These are phyloP conservation scores for Penicillium antarcticum DNA, from an alignment of 495 filamentous ascomycete species.

Conservation along the genomic window DNA sequence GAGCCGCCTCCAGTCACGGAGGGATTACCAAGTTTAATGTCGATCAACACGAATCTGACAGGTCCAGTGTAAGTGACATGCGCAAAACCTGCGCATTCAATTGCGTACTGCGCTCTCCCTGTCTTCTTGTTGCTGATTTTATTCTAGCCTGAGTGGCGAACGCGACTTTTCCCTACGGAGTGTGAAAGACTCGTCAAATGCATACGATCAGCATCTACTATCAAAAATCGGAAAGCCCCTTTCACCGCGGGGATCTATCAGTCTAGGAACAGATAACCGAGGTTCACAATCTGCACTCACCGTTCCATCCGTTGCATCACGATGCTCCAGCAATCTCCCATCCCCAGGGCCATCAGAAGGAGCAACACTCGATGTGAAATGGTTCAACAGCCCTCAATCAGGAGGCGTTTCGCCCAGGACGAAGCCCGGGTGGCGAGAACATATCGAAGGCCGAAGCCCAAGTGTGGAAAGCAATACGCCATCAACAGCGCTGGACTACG, in stretches of 20 bases:
- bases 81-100: background rate
- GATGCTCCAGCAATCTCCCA: conserved; percentile 38
- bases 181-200: conserved; percentile 60
- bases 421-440: conserved; percentile 41
- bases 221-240: conserved; percentile 69
- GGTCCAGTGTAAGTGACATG: conserved; percentile 43
- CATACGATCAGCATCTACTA: conserved; percentile 75
- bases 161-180: conserved; percentile 53
- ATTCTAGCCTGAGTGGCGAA: conserved; percentile 56
- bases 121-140: conserved; percentile 8
- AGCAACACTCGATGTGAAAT: conserved; percentile 37
- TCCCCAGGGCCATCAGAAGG: conserved; percentile 45
- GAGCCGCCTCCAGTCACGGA: conserved; percentile 45
- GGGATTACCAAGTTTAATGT: conserved; percentile 42
- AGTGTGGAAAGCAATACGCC: conserved; percentile 49
- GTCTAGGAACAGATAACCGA: conserved; percentile 49
- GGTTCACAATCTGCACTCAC: conserved; percentile 48
- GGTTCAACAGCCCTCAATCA: conserved; percentile 43
- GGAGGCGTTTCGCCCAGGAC: conserved; percentile 44
- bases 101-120: background rate
- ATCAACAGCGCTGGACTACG: conserved; percentile 42
- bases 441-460: conserved; percentile 47
- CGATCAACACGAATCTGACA: conserved; percentile 31
- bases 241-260: conserved; percentile 55
- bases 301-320: conserved; percentile 40